Percentiles rank a stretch among this genome's conserved stretches.
Conservation (phyloP, 2,329 filamentous ascomycete species). For the Aspergillus persii region DNA sequence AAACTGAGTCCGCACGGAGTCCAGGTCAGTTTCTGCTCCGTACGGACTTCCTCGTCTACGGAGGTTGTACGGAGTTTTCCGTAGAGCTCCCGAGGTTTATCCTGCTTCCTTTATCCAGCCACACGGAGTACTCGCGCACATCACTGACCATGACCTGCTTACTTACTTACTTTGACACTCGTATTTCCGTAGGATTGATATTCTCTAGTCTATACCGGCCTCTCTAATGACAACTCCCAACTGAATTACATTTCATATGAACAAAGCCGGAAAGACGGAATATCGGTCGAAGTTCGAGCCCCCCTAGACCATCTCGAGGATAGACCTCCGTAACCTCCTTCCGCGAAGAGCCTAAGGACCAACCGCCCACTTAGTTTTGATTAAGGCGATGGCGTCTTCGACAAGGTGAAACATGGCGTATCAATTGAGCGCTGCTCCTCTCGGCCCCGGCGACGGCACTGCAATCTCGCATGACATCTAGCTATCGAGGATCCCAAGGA, state of each 20-base stretch:
- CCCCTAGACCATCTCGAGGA: not conserved
- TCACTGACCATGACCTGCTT: too few relatives aligned
- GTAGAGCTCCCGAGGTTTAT: not conserved
- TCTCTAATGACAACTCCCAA: not conserved
- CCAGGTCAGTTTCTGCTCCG: too few relatives aligned
- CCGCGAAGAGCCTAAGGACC: not conserved
- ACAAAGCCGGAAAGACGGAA: not conserved
- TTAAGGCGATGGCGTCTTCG: not conserved
- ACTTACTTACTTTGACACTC: too few relatives aligned
- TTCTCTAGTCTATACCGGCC: not conserved
- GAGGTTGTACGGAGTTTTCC: too few relatives aligned
- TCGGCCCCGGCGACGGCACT: slow-evolving; percentile 16
- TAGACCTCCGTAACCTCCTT: not conserved
- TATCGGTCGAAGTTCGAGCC: not conserved
- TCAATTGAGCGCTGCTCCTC: slow-evolving; percentile 5
- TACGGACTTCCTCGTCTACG: too few relatives aligned
- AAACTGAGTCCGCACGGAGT: too few relatives aligned
- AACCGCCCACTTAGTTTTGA: slow-evolving; percentile 9
- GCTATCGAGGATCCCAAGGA: not conserved
- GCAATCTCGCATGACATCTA: slow-evolving; percentile 20
- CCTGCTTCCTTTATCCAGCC: not conserved
- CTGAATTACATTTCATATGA: not conserved
- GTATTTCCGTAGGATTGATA: too few relatives aligned
- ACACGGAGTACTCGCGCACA: too few relatives aligned
- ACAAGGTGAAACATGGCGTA: slow-evolving; percentile 27